phyloP scores from a whole-genome alignment of 306 rosid genomes.

The Cotoneaster glaucophyllus region DNA sequence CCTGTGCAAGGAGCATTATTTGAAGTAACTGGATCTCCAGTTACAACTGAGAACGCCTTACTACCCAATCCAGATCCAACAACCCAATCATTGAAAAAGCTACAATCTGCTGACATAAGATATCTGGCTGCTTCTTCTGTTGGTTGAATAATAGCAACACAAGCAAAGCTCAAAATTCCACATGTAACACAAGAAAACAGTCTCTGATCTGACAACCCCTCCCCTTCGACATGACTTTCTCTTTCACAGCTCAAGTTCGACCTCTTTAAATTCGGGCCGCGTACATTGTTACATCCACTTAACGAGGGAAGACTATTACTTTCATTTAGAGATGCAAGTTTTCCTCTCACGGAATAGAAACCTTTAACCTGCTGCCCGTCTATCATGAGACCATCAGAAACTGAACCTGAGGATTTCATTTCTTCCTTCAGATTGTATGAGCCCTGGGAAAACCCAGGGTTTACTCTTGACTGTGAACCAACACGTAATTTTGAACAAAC shows the following conservation, averaged over 20 bases:
- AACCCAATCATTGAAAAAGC: constrained; percentile 79
- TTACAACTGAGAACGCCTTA: constrained; percentile 28
- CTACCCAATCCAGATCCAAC: constrained; percentile 59
- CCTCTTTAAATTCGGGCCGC: constrained; percentile 41
- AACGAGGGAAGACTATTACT: constrained; percentile 40
- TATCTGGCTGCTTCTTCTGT: constrained; percentile 79
- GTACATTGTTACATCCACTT: constrained; percentile 26
- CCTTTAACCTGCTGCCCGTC: constrained; percentile 46
- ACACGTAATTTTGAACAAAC: constrained; percentile 74
- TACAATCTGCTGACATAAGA: constrained; percentile 86
- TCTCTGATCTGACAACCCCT: constrained; percentile 79
- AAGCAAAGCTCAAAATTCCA: constrained; percentile 88
- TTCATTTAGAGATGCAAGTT: constrained; percentile 40
- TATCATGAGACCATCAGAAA: constrained; percentile 60
- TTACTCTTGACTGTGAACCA: constrained; percentile 52
- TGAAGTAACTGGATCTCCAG: constrained; percentile 34
- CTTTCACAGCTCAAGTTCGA: constrained; percentile 30
- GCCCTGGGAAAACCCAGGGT: constrained; percentile 38
- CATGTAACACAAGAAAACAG: constrained; percentile 94
- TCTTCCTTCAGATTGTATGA: constrained; percentile 43
- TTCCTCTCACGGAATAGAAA: constrained; percentile 50
- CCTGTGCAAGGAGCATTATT: constrained; percentile 41
- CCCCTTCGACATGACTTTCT: constrained; percentile 36
- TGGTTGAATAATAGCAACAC: constrained; percentile 90
- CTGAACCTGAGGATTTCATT: constrained; percentile 47